These are phyloP conservation scores for Dactylonectria estremocensis DNA, from an alignment of 2,329 filamentous ascomycete genomes.

Conservation along the genomic window DNA sequence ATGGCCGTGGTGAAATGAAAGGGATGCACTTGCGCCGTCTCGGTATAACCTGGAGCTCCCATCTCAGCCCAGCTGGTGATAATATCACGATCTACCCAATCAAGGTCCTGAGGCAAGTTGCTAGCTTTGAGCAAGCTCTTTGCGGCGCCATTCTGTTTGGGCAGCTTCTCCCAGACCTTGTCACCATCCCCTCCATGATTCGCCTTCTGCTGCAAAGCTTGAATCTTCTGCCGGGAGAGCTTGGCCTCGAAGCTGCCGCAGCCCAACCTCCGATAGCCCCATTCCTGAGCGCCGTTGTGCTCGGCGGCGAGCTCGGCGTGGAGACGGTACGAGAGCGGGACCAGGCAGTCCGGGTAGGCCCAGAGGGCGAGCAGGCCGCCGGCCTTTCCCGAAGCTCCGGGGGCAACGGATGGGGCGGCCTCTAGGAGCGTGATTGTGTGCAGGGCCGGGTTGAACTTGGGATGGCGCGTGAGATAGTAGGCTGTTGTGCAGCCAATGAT, in stretches of 20 bases:
- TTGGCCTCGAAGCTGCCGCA: conserved; percentile 74
- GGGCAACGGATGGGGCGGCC: conserved; percentile 84
- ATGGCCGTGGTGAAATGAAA: conserved; percentile 91
- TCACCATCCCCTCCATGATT: conserved; percentile 39
- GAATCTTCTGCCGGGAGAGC: conserved; percentile 54
- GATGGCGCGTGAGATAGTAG: conserved; percentile 91
- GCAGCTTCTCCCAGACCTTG: conserved; percentile 73
- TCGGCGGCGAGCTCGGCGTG: conserved; percentile 89
- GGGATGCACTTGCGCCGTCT: conserved; percentile 95
- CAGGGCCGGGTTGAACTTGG: conserved; percentile 80
- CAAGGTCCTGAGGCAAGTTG: conserved; percentile 81
- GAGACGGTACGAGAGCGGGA: conserved; percentile 87
- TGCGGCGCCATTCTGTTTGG: conserved; percentile 70
- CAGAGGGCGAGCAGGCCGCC: conserved; percentile 91
- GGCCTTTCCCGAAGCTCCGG: conserved; percentile 95
- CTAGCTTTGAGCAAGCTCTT: conserved; percentile 66
- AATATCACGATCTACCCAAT: conserved; percentile 83
- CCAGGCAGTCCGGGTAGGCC: conserved; percentile 89
- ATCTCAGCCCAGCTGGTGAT: conserved; percentile 84
- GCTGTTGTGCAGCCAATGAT: conserved; percentile 94
- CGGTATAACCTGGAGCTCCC: conserved; percentile 76
- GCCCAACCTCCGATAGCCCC: conserved; percentile 88
- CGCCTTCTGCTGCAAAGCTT: conserved; percentile 48
- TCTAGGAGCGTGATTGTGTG: conserved; percentile 91
- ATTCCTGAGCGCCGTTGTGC: conserved; percentile 82